These are phyloP conservation scores for Sanghuangporus weigelae DNA, from an alignment of 1,284 basidiomycete species.

Conservation along the genomic window DNA sequence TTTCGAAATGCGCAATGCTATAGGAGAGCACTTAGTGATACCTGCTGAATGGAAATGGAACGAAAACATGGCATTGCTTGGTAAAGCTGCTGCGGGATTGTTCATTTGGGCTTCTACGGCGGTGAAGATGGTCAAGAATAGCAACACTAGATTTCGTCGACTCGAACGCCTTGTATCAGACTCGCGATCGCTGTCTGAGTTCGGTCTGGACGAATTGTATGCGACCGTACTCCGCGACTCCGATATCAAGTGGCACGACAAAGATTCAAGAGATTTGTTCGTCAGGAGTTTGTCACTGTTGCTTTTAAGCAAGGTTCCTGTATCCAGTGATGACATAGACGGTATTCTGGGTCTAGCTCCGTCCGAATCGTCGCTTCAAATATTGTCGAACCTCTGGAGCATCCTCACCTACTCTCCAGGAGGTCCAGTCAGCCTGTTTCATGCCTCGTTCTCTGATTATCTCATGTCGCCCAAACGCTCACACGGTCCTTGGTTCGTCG, in stretches of 20 bases:
- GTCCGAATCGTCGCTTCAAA: neutral
- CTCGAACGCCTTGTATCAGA: neutral
- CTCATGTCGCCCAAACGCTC: neutral
- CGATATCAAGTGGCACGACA: neutral
- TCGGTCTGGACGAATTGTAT: neutral
- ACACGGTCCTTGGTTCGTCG: neutral
- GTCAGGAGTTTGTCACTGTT: neutral
- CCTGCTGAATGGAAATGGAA: neutral
- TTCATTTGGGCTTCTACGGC: slow-evolving; percentile 29
- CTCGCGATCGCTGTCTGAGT: neutral
- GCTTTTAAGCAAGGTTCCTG: neutral
- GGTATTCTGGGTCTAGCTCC: neutral
- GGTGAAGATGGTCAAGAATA: slow-evolving; percentile 18
- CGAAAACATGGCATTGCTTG: slow-evolving; percentile 20
- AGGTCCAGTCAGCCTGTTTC: neutral
- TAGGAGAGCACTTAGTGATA: neutral
- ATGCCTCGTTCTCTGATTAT: slow-evolving; percentile 8
- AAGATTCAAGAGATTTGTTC: neutral
- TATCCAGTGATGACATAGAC: neutral
- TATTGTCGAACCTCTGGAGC: neutral
- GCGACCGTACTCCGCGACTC: neutral
- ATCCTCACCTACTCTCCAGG: neutral
- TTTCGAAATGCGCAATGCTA: neutral
- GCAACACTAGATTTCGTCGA: neutral
- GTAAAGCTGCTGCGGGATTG: slow-evolving; percentile 23